Base-by-base conservation (phyloP, 495 filamentous ascomycete genomes). In the Penicillium verhagenii region DNA sequence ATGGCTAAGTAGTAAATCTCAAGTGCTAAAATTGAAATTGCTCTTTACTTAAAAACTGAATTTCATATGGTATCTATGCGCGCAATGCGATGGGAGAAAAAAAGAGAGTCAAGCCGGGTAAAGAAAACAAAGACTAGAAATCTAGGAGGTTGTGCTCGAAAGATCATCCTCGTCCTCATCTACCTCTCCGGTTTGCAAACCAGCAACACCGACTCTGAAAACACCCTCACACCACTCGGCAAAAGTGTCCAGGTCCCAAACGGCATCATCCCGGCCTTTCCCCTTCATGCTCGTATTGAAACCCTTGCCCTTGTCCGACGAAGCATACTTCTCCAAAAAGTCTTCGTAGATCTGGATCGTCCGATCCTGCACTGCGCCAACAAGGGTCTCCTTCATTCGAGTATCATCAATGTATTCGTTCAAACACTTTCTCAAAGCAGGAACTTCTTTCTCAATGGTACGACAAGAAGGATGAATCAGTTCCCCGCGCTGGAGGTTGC, bases 211-310 rank as follows among this genome's bases (percentile, higher is more conserved):
- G 40, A 86, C 81, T 18, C 68, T 68, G 66, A 86, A 86, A 3
- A 84, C 68, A 24, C 72, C 72, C 47, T 77, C 78, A 47, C 76
- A 80, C 83, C 83, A 86, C 52, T 80, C 78, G 2, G 69, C 74
- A 66, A 86, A 86, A 11, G 75, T 83, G 58, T 85, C 81, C n/a
- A 79, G 69, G 67, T 86, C 82, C 83, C 81, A 86, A n/a, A 81
- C 72, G 20, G 73, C 79, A 67, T 87, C 83, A 56, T 84, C 81
- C 39, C 79, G 70, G 6, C 79, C 80, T 65, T 88, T 87, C 7
- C 82, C 80, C 56, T 86, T 86, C 61, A 69, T 79, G 59, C 76
- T 82, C 13, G 65, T 58, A 51, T 68, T 64, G 10, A 20, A 10
- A 0, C 75, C 76, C 59, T 77, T 78, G 7, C 69, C 64, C 61